Evolutionary conservation across 1,284 basidiomycete species (phyloP), one percentile per base, ranked within the genome.

Genomic region (Nidula niveotomentosa): DNA sequence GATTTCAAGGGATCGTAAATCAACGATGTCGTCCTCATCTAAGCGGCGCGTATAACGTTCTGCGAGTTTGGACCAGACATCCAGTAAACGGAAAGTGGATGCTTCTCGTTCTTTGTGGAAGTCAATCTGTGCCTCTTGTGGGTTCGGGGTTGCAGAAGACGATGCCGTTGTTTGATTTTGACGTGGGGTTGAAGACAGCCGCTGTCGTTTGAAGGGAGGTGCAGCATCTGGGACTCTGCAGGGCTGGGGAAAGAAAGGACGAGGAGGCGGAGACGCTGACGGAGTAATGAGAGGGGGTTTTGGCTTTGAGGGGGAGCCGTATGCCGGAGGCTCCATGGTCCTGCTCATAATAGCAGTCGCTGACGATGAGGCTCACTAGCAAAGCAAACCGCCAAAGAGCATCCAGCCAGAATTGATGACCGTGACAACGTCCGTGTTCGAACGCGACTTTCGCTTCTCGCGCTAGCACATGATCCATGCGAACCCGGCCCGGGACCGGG

Each of bases 11-110:
- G 81, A 82, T 49, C 74, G 70, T 2, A 91, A 69, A 64, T 91
- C 85, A 36, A 91, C 76, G 49, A 91, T 85, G 63, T 91, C 90
- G 67, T 91, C 89, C 62, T 91, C 84, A 58, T 90, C 87, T 33
- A 90, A 70, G 41, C 77, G 75, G 50, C 81, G 77, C 37, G 79
- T 77, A 65, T 90, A 88, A 44, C 85, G 80, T 46, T 85, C 82
- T 2, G 79, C 87, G 9, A 91, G 78, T 43, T 80, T 75, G 15
- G 80, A 75, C 89, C 90, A 91, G 15, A 81, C 71, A 59, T 81
- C 77, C 35, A 83, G 69, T 37, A 91, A 73, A 5, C 84, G 82
- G 60, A 74, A 69, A 4, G 77, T 75, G 2, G 85, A 85, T 5
- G 78, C 83, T 51, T 80, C 75, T 47, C 85, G 75, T 41, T 80